Conservation (phyloP, 2,329 filamentous ascomycete genomes). For the Hypoxylon sp. region DNA sequence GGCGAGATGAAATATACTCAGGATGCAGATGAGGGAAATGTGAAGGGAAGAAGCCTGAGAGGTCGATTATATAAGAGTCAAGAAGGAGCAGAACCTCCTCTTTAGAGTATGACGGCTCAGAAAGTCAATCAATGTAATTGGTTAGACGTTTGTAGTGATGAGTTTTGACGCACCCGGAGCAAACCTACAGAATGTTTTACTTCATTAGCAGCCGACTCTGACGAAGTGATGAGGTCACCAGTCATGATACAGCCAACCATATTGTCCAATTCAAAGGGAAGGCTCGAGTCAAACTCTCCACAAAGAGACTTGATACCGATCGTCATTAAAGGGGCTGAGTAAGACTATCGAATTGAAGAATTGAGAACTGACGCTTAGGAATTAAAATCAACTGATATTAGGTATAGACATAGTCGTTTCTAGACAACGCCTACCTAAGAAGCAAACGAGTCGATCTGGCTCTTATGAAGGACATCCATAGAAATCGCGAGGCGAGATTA, state of each 20-base stretch:
- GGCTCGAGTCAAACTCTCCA: conserved; percentile 18
- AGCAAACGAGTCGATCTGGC: too few relatives aligned
- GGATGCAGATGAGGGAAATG: too few relatives aligned
- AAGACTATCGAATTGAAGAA: not conserved
- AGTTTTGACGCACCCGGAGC: conserved; percentile 9
- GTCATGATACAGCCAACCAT: conserved; percentile 12
- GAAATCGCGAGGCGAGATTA: too few relatives aligned
- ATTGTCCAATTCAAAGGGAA: conserved; percentile 1
- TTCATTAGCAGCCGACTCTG: conserved; percentile 6
- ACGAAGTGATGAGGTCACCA: conserved; percentile 36
- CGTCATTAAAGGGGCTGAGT: not conserved
- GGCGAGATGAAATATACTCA: not conserved
- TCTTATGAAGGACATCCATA: too few relatives aligned
- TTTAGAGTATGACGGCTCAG: not conserved
- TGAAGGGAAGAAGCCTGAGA: not conserved
- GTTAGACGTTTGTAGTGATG: not conserved
- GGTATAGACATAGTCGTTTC: too few relatives aligned
- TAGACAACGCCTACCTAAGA: too few relatives aligned
- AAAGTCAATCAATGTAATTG: not conserved
- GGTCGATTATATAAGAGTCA: conserved; percentile 23
- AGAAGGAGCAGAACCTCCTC: not conserved
- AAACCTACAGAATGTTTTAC: not conserved
- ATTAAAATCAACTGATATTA: too few relatives aligned
- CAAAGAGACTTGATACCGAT: conserved; percentile 1
- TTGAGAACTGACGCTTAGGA: too few relatives aligned